Evolutionary conservation across 1,284 basidiomycete genomes (phyloP), one percentile per base, ranked within the genome.

Genomic region (Agaricales sp.): DNA sequence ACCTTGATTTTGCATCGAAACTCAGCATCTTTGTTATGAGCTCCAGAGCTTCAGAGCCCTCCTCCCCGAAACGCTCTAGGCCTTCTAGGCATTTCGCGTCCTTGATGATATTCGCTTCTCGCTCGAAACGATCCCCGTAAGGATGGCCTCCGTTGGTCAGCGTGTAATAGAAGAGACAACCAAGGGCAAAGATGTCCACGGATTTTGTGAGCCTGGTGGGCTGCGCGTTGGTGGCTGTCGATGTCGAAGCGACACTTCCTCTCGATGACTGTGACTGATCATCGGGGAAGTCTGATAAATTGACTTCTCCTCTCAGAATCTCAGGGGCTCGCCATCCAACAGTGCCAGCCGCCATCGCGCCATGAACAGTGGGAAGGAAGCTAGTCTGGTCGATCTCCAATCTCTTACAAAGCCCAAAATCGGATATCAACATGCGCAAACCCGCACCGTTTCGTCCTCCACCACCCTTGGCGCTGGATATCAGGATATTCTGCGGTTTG

Each of bases 401-500:
- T 61, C 89, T 90, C 62, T 92, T 92, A 61, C 92, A 95, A 44
- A 97, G 73, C 20, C 93, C 93, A 62, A 97, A 96, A 65, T 97
- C 93, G 1, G 92, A 95, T 51, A 96, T 94, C 45, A 96, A 71
- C 90, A 96, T 93, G 38, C 89, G 72, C 56, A 92, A 79, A 1
- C 73, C 73, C n/a, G 62, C 66, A 53, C 66, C 68, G 54, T 64
- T 66, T n/a, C 69, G 67, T 25, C 52, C 54, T 50, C 60, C 58
- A 37, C 51, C 52, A 49, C 75, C 70, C 59, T 83, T 85, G 14
- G 79, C 77, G 20, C 71, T 69, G 3, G 87, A 90, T n/a, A 98
- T 78, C 4, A 99, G 77, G 50, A 99, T 98, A 61, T 99, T 99
- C 66, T 96, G 94, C 2, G 95, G 95, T 62, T 99, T 99, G 67